These are phyloP conservation scores for Neonectria punicea DNA, from an alignment of 2,329 filamentous ascomycete species.

Conservation along the genomic window DNA sequence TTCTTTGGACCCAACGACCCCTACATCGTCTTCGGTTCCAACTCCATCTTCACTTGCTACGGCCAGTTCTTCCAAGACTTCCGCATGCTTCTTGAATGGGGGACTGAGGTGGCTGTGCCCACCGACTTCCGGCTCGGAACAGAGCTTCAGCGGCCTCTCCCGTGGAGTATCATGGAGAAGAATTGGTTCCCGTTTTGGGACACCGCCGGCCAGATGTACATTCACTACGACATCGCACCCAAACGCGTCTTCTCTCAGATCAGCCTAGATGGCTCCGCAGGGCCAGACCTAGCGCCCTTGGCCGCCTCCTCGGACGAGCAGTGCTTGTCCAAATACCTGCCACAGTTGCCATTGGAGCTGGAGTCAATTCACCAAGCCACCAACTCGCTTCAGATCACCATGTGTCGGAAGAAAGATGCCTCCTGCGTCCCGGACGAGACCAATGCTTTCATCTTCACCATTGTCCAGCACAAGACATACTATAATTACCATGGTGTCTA, in stretches of 20 bases:
- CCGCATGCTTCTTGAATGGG: slow-evolving; percentile 59
- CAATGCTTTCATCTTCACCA: slow-evolving; percentile 65
- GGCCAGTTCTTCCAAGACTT: slow-evolving; percentile 68
- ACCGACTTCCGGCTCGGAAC: slow-evolving; percentile 55
- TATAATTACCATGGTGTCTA: slow-evolving; percentile 61
- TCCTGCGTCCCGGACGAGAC: slow-evolving; percentile 52
- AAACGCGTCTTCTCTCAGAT: slow-evolving; percentile 61
- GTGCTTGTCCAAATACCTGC: slow-evolving; percentile 60
- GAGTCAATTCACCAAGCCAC: slow-evolving; percentile 69
- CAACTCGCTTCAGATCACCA: slow-evolving; percentile 66
- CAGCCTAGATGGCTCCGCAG: slow-evolving; percentile 55
- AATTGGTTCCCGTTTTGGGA: slow-evolving; percentile 74
- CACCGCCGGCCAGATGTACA: slow-evolving; percentile 54
- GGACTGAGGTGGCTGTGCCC: slow-evolving; percentile 36
- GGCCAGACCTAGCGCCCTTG: slow-evolving; percentile 56
- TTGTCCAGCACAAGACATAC: slow-evolving; percentile 66
- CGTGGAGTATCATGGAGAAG: slow-evolving; percentile 63
- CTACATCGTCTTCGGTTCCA: slow-evolving; percentile 65
- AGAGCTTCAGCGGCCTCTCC: slow-evolving; percentile 62
- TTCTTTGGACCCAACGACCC: slow-evolving; percentile 64
- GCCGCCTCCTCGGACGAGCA: slow-evolving; percentile 51
- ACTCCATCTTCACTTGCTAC: slow-evolving; percentile 64
- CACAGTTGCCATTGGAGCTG: slow-evolving; percentile 45
- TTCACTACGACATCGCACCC: slow-evolving; percentile 64
- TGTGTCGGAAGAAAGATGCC: slow-evolving; percentile 60